Base-by-base conservation (phyloP, 257 asterid species). In the Nicotiana sylvestris region DNA sequence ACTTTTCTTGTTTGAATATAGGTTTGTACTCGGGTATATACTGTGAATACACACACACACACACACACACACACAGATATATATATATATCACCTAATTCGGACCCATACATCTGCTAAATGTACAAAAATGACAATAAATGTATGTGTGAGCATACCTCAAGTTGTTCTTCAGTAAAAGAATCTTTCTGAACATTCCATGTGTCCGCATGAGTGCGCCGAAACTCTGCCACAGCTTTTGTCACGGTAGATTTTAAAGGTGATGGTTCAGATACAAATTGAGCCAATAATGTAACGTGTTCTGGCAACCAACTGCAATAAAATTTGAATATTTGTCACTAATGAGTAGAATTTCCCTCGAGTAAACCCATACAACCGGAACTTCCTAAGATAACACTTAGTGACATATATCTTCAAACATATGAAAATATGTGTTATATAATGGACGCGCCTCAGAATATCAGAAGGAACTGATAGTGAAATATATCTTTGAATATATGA, bases 201-300 rank as follows among this genome's bases (percentile, higher is more conserved):
- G 97, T 94, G 88, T 96, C 99, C 49, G 99, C 98, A 88, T 96
- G 99, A 81, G 99, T 94, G 70, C 99, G 97, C 6, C 98, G 97
- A 82, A 96, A 96, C 80, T 94, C 99, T 70, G 99, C 99, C 81
- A 96, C 89, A 1, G 99, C 99, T 88, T 96, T 96, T 29, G 98
- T 96, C 70, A 94, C 98, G 2, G 98, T 94, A n/a, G 98, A 94
- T 88, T 96, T 96, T 76, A 94, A 87, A 62, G 99, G 98, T 66
- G 98, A 93, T 15, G 96, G 92, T 88, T 94, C 99, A 10, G 95
- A 91, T 76, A 92, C 98, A 83, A 96, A 96, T 67, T 87, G 92
- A 72, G 99, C 98, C 60, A 96, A 92, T 81, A 94, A 82, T 43
- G 99, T 93, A 62, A 96, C 98, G 77, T 93, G 95, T 87, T 87